Evolutionary conservation across 78 protist genomes (phyloP).

Genomic region (Tieghemostelium lacteum): DNA sequence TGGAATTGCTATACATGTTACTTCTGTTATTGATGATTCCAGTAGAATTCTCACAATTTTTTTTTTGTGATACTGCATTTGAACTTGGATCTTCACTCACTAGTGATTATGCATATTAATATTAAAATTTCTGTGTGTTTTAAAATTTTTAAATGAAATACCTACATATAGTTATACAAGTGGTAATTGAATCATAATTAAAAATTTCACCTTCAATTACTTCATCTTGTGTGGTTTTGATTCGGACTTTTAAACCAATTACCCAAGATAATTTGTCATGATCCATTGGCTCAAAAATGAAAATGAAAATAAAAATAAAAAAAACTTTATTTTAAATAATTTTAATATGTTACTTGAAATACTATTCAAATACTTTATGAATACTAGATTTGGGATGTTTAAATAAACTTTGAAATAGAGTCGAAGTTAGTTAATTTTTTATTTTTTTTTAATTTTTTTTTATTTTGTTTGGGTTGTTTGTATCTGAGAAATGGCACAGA

Average conservation of each 20-base stretch:
- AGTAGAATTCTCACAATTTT: conserved; percentile 40
- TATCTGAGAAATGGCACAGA: too few relatives aligned
- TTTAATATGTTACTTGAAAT: too few relatives aligned
- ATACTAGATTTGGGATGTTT: too few relatives aligned
- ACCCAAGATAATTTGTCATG: conserved; percentile 58
- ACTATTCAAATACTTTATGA: too few relatives aligned
- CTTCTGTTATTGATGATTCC: conserved; percentile 60
- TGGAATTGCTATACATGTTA: conserved; percentile 29
- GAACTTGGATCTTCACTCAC: conserved; percentile 69
- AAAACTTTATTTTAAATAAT: too few relatives aligned
- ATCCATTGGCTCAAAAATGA: conserved; percentile 2
- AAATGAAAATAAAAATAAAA: too few relatives aligned
- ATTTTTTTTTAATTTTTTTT: too few relatives aligned
- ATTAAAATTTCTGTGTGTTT: too few relatives aligned
- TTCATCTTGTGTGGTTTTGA: conserved; percentile 38
- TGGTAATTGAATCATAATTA: conserved; percentile 53
- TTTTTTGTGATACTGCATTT: conserved; percentile 16
- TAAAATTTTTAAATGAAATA: too few relatives aligned
- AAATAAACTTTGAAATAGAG: too few relatives aligned
- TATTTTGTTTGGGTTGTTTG: too few relatives aligned
- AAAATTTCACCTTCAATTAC: conserved; percentile 68
- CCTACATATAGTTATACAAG: conserved; percentile 64
- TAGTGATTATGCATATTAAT: background rate
- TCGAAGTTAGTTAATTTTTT: too few relatives aligned
- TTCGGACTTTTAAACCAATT: conserved; percentile 48